Evolutionary conservation across 805 yeast genomes (phyloP), one percentile per base, ranked within the genome.

Genomic region (Yarrowia sp.): DNA sequence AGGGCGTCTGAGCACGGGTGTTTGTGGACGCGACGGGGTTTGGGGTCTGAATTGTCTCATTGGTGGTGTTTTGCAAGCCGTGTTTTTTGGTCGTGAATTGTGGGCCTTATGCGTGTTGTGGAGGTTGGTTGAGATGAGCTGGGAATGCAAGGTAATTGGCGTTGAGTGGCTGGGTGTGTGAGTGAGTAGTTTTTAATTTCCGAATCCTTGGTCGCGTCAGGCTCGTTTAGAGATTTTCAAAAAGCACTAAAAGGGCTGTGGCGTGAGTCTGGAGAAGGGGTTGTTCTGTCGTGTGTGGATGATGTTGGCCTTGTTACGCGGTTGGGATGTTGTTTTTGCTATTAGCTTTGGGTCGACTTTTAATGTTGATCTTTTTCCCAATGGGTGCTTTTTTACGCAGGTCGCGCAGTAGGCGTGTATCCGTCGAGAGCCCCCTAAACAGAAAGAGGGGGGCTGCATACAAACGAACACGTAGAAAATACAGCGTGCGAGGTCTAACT

Each of bases 1-100:
- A 5, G 74, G 74, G 14, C 74, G 67, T 43, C 71, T 45, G 17
- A 66, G 45, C 32, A 68, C 64, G 7, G 73, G 73, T 2, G 73
- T 71, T 61, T 70, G 71, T 11, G 73, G 73, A 17, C 72, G 60
- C 42, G 65, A 61, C 28, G 64, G 64, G 15, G 64, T 58, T 43
- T 58, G 64, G 41, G 64, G 64, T 35, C 64, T n/a, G 41, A 35
- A 58, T 22, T 33, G 51, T 58, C 61, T 22, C 61, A 55, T 55
- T n/a, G n/a, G n/a, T n/a, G n/a, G 13, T 11, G 14, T 9, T 35
- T 50, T 50, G 57, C 5, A n/a, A 8, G 38, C n/a, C 8, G 43
- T 41, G 45, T 39, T 11, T 10, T 18, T 33, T 18, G 45, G 48
- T 22, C 17, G 31, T 10, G 7, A 9, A 18, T 14, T 47, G 38